Conservation (phyloP, 1,139 yeast species). For the Suhomyces maxii region DNA sequence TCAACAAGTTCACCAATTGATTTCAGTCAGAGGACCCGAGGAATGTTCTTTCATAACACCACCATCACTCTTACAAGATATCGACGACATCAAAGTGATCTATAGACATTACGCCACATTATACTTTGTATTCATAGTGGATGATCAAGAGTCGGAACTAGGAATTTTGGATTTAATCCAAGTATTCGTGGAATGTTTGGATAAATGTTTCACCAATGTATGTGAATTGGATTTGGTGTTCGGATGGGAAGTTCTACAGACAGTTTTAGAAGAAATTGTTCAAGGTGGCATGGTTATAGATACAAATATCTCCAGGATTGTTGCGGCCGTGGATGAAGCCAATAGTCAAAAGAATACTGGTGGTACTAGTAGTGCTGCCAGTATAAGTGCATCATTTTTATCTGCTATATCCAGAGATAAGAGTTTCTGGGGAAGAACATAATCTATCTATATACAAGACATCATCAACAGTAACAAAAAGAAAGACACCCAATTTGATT, state of each 20-base stretch:
- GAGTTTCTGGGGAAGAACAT: constrained; percentile 39
- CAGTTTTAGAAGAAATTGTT: constrained; percentile 87
- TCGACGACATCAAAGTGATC: constrained; percentile 82
- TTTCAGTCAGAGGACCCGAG: constrained; percentile 64
- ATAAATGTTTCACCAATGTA: constrained; percentile 88
- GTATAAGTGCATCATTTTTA: constrained; percentile 32
- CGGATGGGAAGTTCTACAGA: constrained; percentile 95
- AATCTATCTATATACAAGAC: neutral
- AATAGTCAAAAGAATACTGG: constrained; percentile 44
- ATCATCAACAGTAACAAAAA: too few relatives aligned
- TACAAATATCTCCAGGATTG: constrained; percentile 79
- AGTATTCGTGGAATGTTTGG: constrained; percentile 93
- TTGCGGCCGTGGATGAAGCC: constrained; percentile 71
- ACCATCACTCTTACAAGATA: constrained; percentile 70
- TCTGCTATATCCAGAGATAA: constrained; percentile 48
- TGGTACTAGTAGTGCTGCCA: constrained; percentile 9
- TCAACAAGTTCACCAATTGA: constrained; percentile 71
- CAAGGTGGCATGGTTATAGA: constrained; percentile 99
- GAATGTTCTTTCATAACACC: constrained; percentile 84
- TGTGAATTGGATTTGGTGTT: constrained; percentile 94
- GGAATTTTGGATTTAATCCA: constrained; percentile 93
- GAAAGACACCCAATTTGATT: too few relatives aligned
- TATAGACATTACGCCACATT: constrained; percentile 94
- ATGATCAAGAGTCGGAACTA: constrained; percentile 91
- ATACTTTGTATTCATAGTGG: constrained; percentile 92